Percentiles rank a stretch among this genome's conserved stretches.
Evolutionary conservation across 1,284 basidiomycete species (phyloP).

Genomic region (Rhodotorula glutinis): DNA sequence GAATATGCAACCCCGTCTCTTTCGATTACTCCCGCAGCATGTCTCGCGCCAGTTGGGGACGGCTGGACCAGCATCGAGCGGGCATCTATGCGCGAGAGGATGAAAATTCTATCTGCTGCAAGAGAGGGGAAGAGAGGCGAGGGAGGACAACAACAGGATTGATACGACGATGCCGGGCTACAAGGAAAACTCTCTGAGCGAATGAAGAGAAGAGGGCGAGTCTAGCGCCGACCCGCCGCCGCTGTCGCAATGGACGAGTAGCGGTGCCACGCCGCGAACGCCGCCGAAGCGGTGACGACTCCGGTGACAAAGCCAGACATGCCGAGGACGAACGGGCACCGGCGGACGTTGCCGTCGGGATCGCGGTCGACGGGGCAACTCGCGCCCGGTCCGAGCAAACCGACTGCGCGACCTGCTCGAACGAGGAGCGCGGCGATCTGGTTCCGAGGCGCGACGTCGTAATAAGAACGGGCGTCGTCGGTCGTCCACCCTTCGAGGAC

Average conservation of each 20-base stretch:
- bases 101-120: too few species aligned
- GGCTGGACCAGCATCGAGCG: too few species aligned
- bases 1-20: too few species aligned
- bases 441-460: slow-evolving; percentile 22
- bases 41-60: too few species aligned
- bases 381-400: slow-evolving; percentile 4
- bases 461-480: slow-evolving; percentile 44
- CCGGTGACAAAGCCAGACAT: slow-evolving; percentile 28
- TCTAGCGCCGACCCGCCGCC: too few species aligned
- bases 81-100: too few species aligned
- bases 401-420: slow-evolving; percentile 2
- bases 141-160: too few species aligned
- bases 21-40: too few species aligned
- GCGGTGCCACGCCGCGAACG: not conserved
- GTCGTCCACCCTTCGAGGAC: slow-evolving; percentile 48
- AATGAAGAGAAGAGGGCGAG: not conserved
- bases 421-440: not conserved
- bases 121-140: too few species aligned
- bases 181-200: too few species aligned
- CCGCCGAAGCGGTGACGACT: slow-evolving; percentile 6
- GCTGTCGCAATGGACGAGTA: not conserved
- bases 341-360: slow-evolving; percentile 24
- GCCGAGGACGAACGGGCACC: slow-evolving; percentile 35
- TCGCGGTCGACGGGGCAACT: slow-evolving; percentile 28
- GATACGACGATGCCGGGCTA: too few species aligned